phyloP scores from a whole-genome alignment of 768 basidiomycete genomes.

The Naganishia vaughanmartiniae region DNA sequence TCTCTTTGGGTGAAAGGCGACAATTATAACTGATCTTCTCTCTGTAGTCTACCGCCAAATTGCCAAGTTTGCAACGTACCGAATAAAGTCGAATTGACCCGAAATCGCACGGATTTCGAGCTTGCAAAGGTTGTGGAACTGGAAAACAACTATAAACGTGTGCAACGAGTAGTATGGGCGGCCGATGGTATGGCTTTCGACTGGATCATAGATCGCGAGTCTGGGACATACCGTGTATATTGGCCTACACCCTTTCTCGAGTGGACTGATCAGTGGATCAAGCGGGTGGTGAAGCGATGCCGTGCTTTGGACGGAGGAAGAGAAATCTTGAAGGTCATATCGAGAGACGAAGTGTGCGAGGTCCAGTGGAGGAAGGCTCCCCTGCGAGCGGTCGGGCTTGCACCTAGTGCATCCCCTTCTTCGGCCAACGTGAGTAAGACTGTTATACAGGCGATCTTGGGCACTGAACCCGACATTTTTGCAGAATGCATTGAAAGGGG shows the following conservation, averaged over 20 bases:
- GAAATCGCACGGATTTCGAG: neutral
- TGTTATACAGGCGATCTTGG: neutral
- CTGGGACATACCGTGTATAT: neutral
- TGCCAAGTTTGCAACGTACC: neutral
- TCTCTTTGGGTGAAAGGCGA: neutral
- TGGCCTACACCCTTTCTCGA: neutral
- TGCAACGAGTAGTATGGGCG: neutral
- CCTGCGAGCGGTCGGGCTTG: neutral
- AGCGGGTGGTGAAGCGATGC: neutral
- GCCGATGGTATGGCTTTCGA: neutral
- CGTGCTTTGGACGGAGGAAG: neutral
- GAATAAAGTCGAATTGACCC: neutral
- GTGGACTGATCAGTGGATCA: neutral
- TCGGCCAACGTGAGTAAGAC: neutral
- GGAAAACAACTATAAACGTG: neutral
- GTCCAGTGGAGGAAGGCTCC: neutral
- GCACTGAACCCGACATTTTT: neutral
- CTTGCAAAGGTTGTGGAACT: neutral
- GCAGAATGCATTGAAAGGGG: neutral
- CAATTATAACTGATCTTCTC: neutral
- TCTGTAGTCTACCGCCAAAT: neutral
- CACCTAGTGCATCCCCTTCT: neutral
- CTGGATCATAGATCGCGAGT: neutral
- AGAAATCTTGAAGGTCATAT: neutral
- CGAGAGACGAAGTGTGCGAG: neutral